Conservation (phyloP, 1,284 basidiomycete species). For the Ustilago curta region DNA sequence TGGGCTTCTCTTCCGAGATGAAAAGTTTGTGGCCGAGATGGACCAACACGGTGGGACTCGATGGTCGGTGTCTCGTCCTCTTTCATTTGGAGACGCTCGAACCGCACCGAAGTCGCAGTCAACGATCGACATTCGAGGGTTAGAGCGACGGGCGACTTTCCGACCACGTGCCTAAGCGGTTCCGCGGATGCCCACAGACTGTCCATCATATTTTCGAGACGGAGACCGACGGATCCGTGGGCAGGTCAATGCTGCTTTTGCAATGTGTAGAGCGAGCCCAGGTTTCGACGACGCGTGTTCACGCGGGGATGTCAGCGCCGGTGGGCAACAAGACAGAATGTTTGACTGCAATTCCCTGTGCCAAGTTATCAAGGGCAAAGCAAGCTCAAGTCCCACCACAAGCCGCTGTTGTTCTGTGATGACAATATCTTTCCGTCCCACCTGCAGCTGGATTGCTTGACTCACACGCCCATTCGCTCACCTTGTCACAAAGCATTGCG, state of each 20-base stretch:
- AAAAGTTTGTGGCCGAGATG: too few species aligned
- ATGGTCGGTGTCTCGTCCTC: too few species aligned
- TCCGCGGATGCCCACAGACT: background rate
- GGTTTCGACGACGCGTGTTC: background rate
- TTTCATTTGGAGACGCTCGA: constrained; percentile 1
- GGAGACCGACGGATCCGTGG: background rate
- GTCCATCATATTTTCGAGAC: background rate
- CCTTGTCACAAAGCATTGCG: too few species aligned
- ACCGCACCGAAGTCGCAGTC: too few species aligned
- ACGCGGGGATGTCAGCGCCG: background rate
- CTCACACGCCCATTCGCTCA: background rate
- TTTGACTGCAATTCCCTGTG: background rate
- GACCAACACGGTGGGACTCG: too few species aligned
- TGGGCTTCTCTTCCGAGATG: too few species aligned
- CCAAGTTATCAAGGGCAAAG: background rate
- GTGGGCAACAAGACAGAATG: background rate
- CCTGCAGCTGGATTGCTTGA: background rate
- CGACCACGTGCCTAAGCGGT: background rate
- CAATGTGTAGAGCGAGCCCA: background rate
- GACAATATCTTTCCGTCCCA: background rate
- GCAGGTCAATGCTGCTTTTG: too few species aligned
- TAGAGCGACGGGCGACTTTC: constrained; percentile 1
- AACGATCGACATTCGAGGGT: constrained; percentile 4
- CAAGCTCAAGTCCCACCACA: background rate
- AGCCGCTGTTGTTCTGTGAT: background rate